Evolutionary conservation across 2,329 filamentous ascomycete genomes (phyloP).

Genomic region (Penicillium occitanis): DNA sequence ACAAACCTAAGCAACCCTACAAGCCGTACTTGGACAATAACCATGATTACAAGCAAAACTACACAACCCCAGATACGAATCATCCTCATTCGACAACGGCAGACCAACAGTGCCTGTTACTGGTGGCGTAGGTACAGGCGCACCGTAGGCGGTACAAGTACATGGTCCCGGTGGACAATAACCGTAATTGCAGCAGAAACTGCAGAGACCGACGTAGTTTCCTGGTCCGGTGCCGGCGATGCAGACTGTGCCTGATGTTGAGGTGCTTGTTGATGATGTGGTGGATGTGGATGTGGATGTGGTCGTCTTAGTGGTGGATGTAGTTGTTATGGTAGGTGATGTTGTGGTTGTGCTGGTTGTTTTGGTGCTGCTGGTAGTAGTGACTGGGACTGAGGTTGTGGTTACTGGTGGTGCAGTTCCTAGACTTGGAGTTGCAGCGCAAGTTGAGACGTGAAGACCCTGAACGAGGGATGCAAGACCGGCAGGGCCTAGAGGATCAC

Average conservation of each 20-base stretch:
- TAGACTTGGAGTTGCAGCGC: constrained; percentile 16
- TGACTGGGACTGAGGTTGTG: constrained; percentile 1
- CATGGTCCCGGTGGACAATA: constrained; percentile 36
- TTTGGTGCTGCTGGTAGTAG: background rate
- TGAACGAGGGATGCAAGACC: constrained; percentile 32
- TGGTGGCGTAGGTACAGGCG: constrained; percentile 27
- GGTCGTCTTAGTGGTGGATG: background rate
- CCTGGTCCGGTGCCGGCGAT: constrained; percentile 31
- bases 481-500: constrained; percentile 39
- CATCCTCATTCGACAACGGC: constrained; percentile 28
- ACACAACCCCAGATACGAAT: constrained; percentile 48
- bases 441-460: constrained; percentile 30
- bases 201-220: constrained; percentile 34
- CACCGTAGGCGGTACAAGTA: constrained; percentile 31
- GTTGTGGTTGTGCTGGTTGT: background rate
- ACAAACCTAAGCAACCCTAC: constrained; percentile 8
- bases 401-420: constrained; percentile 2
- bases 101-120: constrained; percentile 26
- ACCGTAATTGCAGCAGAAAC: constrained; percentile 33
- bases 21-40: constrained; percentile 43
- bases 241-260: constrained; percentile 22
- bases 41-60: constrained; percentile 50
- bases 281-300: constrained; percentile 7
- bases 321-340: background rate
- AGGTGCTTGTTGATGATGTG: constrained; percentile 5